Conservation (phyloP, 116 monocot genomes). For the Phalaenopsis hybrid region DNA sequence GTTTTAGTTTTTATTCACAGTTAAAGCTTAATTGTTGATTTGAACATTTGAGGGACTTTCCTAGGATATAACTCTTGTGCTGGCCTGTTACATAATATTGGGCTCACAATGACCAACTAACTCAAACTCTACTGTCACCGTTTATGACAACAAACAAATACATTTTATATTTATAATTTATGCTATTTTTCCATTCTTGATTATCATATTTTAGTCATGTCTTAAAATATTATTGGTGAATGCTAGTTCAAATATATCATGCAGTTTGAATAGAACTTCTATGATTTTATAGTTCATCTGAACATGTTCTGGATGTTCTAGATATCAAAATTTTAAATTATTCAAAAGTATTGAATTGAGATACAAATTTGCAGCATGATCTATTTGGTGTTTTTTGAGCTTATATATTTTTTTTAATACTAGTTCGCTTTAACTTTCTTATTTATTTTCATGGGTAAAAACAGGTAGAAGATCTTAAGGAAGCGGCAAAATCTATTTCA, state of each 20-base stretch:
- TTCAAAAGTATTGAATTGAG: too few relatives aligned
- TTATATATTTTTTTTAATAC: neutral
- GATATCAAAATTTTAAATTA: too few relatives aligned
- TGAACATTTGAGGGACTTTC: too few relatives aligned
- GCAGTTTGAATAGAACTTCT: neutral
- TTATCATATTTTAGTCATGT: too few relatives aligned
- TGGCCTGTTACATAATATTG: neutral
- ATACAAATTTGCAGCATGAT: neutral
- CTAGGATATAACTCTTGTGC: too few relatives aligned
- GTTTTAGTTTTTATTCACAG: too few relatives aligned
- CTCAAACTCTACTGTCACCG: neutral
- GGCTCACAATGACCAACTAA: neutral
- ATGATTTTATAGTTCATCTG: neutral
- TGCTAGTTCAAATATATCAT: too few relatives aligned
- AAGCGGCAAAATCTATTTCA: constrained; percentile 56
- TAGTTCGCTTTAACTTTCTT: constrained; percentile 2
- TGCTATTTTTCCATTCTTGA: too few relatives aligned
- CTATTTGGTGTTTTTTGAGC: neutral
- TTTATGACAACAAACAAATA: neutral
- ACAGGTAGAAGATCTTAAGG: constrained; percentile 72
- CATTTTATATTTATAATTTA: neutral
- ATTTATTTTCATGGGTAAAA: neutral
- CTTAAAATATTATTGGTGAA: too few relatives aligned
- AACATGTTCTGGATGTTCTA: too few relatives aligned
- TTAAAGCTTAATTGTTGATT: too few relatives aligned